A percentile compares a stretch with the other conserved stretches of the same genome.
These are phyloP conservation scores for Dissoconium aciculare DNA, from an alignment of 2,329 filamentous ascomycete genomes.

Conservation along the genomic window DNA sequence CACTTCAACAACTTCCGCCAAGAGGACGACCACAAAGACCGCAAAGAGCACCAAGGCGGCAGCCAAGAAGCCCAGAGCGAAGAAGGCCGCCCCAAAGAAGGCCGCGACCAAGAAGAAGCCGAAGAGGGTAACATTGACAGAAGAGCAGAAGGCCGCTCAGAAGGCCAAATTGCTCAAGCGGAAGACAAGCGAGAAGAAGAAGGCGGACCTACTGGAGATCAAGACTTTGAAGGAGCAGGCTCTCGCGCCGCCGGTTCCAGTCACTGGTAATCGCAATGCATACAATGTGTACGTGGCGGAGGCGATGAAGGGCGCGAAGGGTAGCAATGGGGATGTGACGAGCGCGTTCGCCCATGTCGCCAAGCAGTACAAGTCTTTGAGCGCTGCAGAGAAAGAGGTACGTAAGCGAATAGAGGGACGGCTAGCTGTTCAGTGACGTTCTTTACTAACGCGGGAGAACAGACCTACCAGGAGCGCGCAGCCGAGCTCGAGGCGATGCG, in stretches of 20 bases:
- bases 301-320: conserved; percentile 2
- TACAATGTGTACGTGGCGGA: too few relatives aligned
- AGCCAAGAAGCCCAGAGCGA: conserved; percentile 11
- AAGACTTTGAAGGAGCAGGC: conserved; percentile 4
- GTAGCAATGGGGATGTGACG: conserved; percentile 14
- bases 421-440: conserved; percentile 3
- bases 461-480: too few relatives aligned
- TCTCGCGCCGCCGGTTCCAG: background rate
- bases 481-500: too few relatives aligned
- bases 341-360: conserved; percentile 20
- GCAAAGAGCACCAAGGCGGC: conserved; percentile 13
- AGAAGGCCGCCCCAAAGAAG: conserved; percentile 5
- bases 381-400: conserved; percentile 33
- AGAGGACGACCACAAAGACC: conserved; percentile 13
- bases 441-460: too few relatives aligned
- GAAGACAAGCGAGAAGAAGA: conserved; percentile 6
- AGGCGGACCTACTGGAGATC: conserved; percentile 6
- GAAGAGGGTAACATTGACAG: conserved; percentile 1
- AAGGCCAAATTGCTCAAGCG: conserved; percentile 8
- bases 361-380: conserved; percentile 34
- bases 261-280: too few relatives aligned
- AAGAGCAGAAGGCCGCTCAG: conserved; percentile 8
- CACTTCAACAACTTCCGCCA: too few relatives aligned
- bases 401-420: conserved; percentile 1
- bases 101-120: conserved; percentile 3